Evolutionary conservation across 1,284 basidiomycete genomes (phyloP).

Genomic region (Rhodotorula sp.): DNA sequence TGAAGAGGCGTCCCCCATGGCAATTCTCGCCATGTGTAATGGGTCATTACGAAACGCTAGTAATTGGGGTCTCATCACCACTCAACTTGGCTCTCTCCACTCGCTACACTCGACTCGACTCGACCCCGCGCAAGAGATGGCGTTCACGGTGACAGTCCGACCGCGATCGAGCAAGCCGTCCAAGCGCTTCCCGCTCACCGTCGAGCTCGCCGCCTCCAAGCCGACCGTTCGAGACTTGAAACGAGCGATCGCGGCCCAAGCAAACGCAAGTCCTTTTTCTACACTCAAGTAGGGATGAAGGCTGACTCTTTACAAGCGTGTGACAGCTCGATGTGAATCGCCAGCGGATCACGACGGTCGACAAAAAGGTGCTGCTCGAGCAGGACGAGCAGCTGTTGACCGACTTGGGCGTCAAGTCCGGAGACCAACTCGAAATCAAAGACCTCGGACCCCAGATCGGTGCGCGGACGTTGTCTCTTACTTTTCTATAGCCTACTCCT

Average conservation of each 20-base stretch:
- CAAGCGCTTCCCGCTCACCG: constrained; percentile 33
- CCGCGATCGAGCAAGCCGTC: constrained; percentile 24
- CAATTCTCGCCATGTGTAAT: too few relatives aligned
- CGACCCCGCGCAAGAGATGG: background rate
- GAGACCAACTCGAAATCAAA: constrained; percentile 68
- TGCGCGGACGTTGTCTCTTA: constrained; percentile 10
- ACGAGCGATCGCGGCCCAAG: constrained; percentile 49
- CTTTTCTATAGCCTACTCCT: background rate
- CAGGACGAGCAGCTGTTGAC: constrained; percentile 57
- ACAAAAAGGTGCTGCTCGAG: constrained; percentile 62
- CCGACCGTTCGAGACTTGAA: constrained; percentile 52
- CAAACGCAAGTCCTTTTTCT: constrained; percentile 54
- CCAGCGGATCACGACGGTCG: constrained; percentile 68
- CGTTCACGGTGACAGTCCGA: constrained; percentile 23
- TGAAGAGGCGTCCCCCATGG: background rate
- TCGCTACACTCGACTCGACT: too few relatives aligned
- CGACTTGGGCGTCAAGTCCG: constrained; percentile 60
- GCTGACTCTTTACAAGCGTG: background rate
- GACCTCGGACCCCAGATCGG: constrained; percentile 83
- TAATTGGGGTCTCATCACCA: background rate
- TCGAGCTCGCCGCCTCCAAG: constrained; percentile 1
- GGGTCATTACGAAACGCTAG: too few relatives aligned
- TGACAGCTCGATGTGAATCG: constrained; percentile 16
- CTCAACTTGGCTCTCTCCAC: background rate
- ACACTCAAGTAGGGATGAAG: too few relatives aligned